phyloP scores from a whole-genome alignment of 1,139 yeast genomes.

The Taphrina wiesneri region DNA sequence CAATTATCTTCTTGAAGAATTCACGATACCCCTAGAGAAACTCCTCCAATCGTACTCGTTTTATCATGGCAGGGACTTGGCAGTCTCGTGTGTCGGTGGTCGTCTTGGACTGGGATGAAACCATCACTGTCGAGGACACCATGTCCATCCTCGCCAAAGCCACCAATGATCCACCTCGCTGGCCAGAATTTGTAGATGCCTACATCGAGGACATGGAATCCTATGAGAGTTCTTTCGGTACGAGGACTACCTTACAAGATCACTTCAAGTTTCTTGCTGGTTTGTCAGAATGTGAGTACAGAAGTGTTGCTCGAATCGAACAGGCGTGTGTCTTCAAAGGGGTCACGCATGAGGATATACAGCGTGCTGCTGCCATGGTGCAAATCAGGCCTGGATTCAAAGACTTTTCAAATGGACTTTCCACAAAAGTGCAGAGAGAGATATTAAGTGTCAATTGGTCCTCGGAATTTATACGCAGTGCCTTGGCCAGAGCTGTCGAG shows the following conservation, averaged over 20 bases:
- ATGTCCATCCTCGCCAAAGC: conserved; percentile 14
- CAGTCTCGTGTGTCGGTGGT: not conserved
- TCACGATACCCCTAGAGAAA: too few relatives aligned
- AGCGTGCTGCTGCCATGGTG: not conserved
- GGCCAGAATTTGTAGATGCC: conserved; percentile 18
- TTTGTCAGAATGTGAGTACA: conserved; percentile 1
- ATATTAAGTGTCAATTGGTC: conserved; percentile 33
- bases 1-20: too few relatives aligned
- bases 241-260: conserved; percentile 6
- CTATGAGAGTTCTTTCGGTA: conserved; percentile 5
- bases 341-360: conserved; percentile 2
- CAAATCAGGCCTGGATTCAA: conserved; percentile 6
- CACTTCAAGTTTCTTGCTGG: conserved; percentile 15
- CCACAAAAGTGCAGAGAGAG: not conserved
- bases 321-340: conserved; percentile 18
- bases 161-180: conserved; percentile 5
- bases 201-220: conserved; percentile 24
- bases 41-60: too few relatives aligned
- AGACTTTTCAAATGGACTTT: not conserved
- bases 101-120: conserved; percentile 34
- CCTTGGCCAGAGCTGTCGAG: not conserved
- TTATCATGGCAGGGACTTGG: not conserved
- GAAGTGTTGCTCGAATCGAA: conserved; percentile 19
- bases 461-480: conserved; percentile 3
- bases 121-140: conserved; percentile 26